These are phyloP conservation scores for Dalbergia cochinchinensis DNA, from an alignment of 306 rosid genomes.

Conservation along the genomic window DNA sequence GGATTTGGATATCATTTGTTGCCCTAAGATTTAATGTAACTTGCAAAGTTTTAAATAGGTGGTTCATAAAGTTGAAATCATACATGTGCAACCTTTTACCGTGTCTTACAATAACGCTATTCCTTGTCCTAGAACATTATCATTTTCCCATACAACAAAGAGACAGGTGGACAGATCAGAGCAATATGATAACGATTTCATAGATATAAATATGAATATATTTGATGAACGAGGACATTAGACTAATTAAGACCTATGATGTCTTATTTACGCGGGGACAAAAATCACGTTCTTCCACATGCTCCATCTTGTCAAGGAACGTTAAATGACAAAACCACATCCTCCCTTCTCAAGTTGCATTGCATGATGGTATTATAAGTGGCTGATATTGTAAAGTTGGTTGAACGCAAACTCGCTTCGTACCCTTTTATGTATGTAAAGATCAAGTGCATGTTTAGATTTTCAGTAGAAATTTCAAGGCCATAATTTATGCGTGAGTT, in stretches of 20 bases:
- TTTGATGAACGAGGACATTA: neutral
- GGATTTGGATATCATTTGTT: too few species aligned
- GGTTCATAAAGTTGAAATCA: too few species aligned
- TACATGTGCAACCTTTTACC: neutral
- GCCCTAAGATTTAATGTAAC: too few species aligned
- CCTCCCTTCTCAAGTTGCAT: constrained; percentile 11
- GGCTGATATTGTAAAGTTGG: neutral
- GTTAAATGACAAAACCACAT: constrained; percentile 22
- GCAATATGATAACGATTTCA: neutral
- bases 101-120: too few species aligned
- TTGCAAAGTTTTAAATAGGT: too few species aligned
- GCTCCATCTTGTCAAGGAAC: constrained; percentile 23
- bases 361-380: constrained; percentile 21
- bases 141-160: neutral
- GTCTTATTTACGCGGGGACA: neutral
- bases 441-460: too few species aligned
- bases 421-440: constrained; percentile 31
- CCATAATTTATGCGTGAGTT: too few species aligned
- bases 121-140: too few species aligned
- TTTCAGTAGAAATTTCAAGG: too few species aligned
- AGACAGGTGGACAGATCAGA: neutral
- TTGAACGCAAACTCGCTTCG: constrained; percentile 26
- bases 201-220: too few species aligned
- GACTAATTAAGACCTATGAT: neutral
- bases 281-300: constrained; percentile 1